A percentile compares a stretch with the other conserved stretches of the same genome.
These are phyloP conservation scores for Solidago caesia DNA, from an alignment of 129 eudicot species.

Conservation along the genomic window DNA sequence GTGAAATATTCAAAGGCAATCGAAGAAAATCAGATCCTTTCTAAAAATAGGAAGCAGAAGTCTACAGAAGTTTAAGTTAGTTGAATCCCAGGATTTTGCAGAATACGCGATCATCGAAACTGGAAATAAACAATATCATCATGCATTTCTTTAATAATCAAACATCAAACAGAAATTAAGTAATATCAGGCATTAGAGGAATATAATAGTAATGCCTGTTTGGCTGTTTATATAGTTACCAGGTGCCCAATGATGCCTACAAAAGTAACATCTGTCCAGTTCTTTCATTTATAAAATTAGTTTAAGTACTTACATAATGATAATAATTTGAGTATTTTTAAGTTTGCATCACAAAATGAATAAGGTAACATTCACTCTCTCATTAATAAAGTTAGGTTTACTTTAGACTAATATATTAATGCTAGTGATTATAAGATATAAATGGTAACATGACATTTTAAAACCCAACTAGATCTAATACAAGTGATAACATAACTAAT, in stretches of 20 bases:
- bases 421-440: background rate
- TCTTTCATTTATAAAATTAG: constrained; percentile 5
- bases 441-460: background rate
- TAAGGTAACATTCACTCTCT: background rate
- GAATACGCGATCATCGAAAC: background rate
- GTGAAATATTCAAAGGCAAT: constrained; percentile 25
- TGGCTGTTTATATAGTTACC: constrained; percentile 7
- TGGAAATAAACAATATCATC: constrained; percentile 5
- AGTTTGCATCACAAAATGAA: background rate
- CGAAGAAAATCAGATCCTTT: constrained; percentile 22
- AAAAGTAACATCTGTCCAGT: constrained; percentile 15
- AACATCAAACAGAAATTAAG: background rate
- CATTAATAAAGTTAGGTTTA: background rate
- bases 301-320: background rate
- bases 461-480: background rate
- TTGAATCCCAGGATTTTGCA: constrained; percentile 13
- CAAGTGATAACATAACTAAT: background rate
- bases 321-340: background rate
- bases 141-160: background rate
- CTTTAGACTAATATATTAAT: background rate
- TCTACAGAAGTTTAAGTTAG: background rate
- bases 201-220: constrained; percentile 13
- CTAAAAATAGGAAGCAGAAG: constrained; percentile 18
- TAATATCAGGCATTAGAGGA: background rate
- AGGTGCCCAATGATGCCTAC: background rate